Evolutionary conservation across 306 rosid genomes (phyloP), one percentile per base, ranked within the genome.

Genomic region (Begonia peltatifolia): DNA sequence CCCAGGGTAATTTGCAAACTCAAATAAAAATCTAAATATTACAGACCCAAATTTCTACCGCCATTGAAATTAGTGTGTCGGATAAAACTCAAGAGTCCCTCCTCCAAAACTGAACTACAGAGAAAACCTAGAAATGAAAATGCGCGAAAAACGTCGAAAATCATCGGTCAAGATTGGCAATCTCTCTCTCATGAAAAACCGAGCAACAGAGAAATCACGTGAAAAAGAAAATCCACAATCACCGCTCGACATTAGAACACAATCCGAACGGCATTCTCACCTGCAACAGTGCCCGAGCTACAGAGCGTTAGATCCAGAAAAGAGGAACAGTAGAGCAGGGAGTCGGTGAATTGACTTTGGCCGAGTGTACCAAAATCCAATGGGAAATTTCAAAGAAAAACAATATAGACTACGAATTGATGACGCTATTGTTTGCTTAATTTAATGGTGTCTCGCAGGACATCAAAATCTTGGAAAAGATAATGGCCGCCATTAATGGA

Each of bases 261-360:
- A 13, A 50, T 46, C 56, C 59, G 52, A 10, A 56, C 46, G 64
- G 64, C 51, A n/a, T 47, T 57, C 48, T 49, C 48, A 64, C 56
- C 55, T 30, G 62, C 64, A 59, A 59, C 56, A 50, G 61, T 61
- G 68, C 57, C 42, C 43, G 9, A 30, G 38, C 38, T 30, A 50
- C 68, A 68, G 72, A 68, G 67, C 65, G 57, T 67, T 67, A 78
- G 81, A 84, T 73, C 80, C 85, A 72, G 42, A 18, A 54, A 55
- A 55, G 57, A 46, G 43, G 65, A 54, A 41, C 38, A 30, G 38
- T 30, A 30, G 38, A 60, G 54, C 23, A 57, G 49, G 52, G 14
- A 66, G 68, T 59, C 56, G 75, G 73, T 60, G 76, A 73, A 71
- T 73, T 82, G 93, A 79, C 95, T 75, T 58, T 51, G 66, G n/a